Conservation (phyloP, 495 filamentous ascomycete genomes). For the Bryoglossum gracile region DNA sequence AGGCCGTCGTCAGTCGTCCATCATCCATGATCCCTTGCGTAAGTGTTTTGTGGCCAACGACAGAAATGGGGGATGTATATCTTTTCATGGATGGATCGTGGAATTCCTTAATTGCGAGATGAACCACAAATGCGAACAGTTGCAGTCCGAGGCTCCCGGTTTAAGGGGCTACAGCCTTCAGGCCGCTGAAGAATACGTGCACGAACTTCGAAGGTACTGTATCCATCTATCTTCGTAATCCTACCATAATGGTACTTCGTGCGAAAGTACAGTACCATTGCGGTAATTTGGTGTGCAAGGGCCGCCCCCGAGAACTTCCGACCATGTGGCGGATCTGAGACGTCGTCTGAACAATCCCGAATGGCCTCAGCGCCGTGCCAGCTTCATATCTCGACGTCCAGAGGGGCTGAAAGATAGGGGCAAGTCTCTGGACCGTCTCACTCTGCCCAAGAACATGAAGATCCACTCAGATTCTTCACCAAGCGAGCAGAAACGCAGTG, state of each 20-base stretch:
- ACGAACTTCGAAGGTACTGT: too few relatives aligned
- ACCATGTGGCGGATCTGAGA: background rate
- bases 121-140: too few relatives aligned
- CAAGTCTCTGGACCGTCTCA: background rate
- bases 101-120: too few relatives aligned
- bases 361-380: background rate
- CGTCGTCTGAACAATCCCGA: background rate
- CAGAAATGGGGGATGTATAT: too few relatives aligned
- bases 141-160: too few relatives aligned
- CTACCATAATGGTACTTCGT: background rate
- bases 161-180: too few relatives aligned
- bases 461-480: background rate
- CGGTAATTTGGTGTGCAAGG: background rate
- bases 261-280: background rate
- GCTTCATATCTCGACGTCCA: background rate
- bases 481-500: background rate
- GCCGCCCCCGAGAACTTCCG: slow-evolving; percentile 4
- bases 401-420: background rate
- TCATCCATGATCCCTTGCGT: too few relatives aligned
- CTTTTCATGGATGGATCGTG: too few relatives aligned
- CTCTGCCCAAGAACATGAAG: background rate
- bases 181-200: too few relatives aligned
- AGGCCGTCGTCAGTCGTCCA: background rate
- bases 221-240: background rate
- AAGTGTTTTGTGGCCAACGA: too few relatives aligned